Evolutionary conservation across 768 basidiomycete genomes (phyloP), one percentile per base, ranked within the genome.

Genomic region (Termitomyces sp.): DNA sequence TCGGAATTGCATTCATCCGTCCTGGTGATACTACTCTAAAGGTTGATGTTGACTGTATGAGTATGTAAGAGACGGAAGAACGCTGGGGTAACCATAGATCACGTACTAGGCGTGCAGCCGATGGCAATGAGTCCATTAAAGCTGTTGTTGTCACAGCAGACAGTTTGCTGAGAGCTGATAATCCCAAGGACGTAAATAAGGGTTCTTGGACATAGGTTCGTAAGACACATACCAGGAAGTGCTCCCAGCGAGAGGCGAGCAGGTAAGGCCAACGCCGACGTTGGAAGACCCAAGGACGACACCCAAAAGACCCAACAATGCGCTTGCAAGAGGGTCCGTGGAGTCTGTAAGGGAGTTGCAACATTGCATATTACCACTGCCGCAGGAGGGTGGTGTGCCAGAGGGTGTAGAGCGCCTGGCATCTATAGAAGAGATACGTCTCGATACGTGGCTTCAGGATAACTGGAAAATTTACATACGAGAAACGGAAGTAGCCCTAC

Each of bases 61-160:
- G n/a, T 5, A 24, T 20, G 15, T 55, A 24, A 46, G 56, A 38
- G 15, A 61, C 32, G 52, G 24, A 49, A 59, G 18, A 33, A 33
- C 3, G 7, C 15, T 5, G 12, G 36, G 11, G 6, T 15, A 15
- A 53, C 12, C n/a, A 7, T 1, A n/a, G 32, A 9, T 32, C 22
- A 71, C 80, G 66, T 68, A 81, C 80, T 74, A 1, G 77, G 77
- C 15, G 71, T 62, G 70, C 81, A 82, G 7, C 78, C 80, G 57
- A 80, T 63, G 8, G 71, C 74, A 56, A 82, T 71, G 38, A 81
- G 65, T 48, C 82, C 80, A 36, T 77, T 76, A 69, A 75, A 81
- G 49, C 65, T 62, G 62, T 82, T 80, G 60, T 76, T 73, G 32
- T 71, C 62, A 68, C 83, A 84, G 69, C 82, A 84, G 46, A 83